Evolutionary conservation across 2,329 filamentous ascomycete species (phyloP), one percentile per base, ranked within the genome.

Genomic region (Colletotrichum echinochloae): DNA sequence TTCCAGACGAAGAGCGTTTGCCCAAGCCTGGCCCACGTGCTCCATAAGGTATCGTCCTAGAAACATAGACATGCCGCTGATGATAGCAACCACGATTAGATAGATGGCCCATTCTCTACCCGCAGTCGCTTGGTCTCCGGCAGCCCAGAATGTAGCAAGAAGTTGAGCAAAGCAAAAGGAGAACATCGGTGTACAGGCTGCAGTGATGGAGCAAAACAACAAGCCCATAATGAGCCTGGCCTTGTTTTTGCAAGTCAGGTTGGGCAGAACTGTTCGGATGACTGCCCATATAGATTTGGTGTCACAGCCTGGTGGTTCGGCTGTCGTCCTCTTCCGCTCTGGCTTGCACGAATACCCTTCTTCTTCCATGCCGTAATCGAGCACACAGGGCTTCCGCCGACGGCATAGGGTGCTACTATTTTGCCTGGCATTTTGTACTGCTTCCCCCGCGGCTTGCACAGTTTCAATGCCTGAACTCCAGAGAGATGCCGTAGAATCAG

Each of bases 41-140:
- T 97, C 94, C 7, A 97, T 85, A 11, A 93, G 81, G 76, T 92
- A 95, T 46, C 92, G 90, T 70, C 91, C 89, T 0, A 86, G 78
- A 49, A 91, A 95, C 0, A 87, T 89, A 18, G 90, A 85, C 1
- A 88, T 52, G 0, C 90, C 92, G 73, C 97, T 94, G 0, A 86
- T 76, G 16, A 90, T 74, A 0, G 94, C 91, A 5, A 97, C 85
- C 0, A 84, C 87, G 0, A 95, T 81, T 6, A 98, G 89, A 1
- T 85, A 83, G 18, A 94, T 79, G 0, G 94, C 91, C 88, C 94
- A 98, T 65, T 81, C 86, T 46, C 87, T 83, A 0, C 91, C 88
- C 9, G 80, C 79, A 11, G 82, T 78, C 0, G 83, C 80, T 7
- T 83, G 78, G 60, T 87, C 86, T 60, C 86, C 81, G 0, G 79